Percentiles rank a stretch among this genome's conserved stretches.
Conservation (phyloP, 75 land plant genomes). For the Pinus taeda region DNA sequence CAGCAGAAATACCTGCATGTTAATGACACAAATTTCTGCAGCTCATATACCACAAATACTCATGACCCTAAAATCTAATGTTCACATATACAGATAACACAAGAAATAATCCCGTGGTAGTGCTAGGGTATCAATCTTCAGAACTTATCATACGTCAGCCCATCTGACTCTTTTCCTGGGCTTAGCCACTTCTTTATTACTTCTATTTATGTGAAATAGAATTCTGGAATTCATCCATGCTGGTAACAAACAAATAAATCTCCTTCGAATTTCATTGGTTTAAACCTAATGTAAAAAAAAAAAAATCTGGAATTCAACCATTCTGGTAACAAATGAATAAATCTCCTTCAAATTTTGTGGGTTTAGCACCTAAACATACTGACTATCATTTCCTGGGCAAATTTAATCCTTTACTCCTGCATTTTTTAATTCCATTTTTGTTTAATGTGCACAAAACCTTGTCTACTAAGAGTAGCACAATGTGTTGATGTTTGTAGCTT, state of each 20-base stretch:
- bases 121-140: neutral
- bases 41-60: neutral
- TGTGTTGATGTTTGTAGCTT: neutral
- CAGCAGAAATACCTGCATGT: neutral
- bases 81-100: constrained; percentile 1
- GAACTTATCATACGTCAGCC: neutral
- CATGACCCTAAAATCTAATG: neutral
- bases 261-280: too few relatives aligned
- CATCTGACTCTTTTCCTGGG: neutral
- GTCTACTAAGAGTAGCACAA: neutral
- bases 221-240: neutral
- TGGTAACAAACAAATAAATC: neutral
- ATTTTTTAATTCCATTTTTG: too few relatives aligned
- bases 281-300: neutral
- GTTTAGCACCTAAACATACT: too few relatives aligned
- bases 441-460: too few relatives aligned
- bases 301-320: neutral
- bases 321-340: neutral
- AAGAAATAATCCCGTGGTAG: neutral
- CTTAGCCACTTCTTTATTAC: neutral
- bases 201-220: neutral
- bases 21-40: neutral
- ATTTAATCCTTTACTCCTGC: too few relatives aligned
- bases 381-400: too few relatives aligned
- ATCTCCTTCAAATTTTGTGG: too few relatives aligned